These are phyloP conservation scores for Microthyrium microscopicum DNA, from an alignment of 2,329 filamentous ascomycete species.

Conservation along the genomic window DNA sequence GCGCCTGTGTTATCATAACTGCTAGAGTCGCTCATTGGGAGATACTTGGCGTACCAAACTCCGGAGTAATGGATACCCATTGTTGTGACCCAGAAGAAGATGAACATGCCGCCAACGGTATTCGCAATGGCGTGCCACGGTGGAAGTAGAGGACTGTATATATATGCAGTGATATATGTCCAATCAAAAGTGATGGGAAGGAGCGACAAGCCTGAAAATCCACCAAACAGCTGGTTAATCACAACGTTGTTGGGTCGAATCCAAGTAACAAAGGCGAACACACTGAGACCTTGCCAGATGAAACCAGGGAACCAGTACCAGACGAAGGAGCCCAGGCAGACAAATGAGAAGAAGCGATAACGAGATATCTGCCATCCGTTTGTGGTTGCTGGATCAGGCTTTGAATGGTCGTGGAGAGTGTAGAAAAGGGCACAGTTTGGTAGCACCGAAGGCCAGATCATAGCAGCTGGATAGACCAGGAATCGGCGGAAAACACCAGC, in stretches of 20 bases:
- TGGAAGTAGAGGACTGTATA: conserved; percentile 6
- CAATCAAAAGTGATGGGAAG: conserved; percentile 32
- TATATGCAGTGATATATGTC: conserved; percentile 7
- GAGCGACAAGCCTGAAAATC: conserved; percentile 47
- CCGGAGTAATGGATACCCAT: conserved; percentile 12
- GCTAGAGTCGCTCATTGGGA: conserved; percentile 16
- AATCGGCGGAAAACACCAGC: conserved; percentile 16
- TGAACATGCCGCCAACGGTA: conserved; percentile 4
- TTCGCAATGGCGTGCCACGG: conserved; percentile 8
- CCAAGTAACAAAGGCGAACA: conserved; percentile 58
- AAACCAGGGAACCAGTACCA: conserved; percentile 58
- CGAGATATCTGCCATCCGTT: conserved; percentile 49
- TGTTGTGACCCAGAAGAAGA: conserved; percentile 12
- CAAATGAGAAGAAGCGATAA: conserved; percentile 43
- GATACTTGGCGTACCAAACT: conserved; percentile 16
- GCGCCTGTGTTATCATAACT: conserved; percentile 21
- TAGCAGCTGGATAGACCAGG: conserved; percentile 37
- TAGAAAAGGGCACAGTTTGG: conserved; percentile 52
- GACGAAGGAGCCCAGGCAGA: conserved; percentile 13
- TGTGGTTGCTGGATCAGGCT: conserved; percentile 37
- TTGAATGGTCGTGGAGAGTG: conserved; percentile 51
- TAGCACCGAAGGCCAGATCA: conserved; percentile 59
- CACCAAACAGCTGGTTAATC: conserved; percentile 59
- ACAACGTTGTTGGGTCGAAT: conserved; percentile 49
- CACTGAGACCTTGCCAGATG: conserved; percentile 48